A percentile compares a stretch with the other conserved stretches of the same genome.
Evolutionary conservation across 129 eudicot genomes (phyloP).

Genomic region (Saposhnikovia divaricata): DNA sequence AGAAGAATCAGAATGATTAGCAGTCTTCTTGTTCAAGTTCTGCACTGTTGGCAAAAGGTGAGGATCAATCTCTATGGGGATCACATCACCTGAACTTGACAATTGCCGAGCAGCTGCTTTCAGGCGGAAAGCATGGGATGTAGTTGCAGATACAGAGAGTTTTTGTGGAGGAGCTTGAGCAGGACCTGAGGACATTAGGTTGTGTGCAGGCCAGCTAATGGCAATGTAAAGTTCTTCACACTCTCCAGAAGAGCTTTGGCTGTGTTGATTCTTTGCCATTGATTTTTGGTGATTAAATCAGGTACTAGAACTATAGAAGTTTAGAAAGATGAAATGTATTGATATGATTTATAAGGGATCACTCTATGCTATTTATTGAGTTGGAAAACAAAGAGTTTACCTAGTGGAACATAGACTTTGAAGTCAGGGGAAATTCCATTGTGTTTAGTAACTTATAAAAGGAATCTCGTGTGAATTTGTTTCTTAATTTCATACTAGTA

Average conservation of each 20-base stretch:
- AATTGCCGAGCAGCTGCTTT: not conserved
- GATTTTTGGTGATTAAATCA: not conserved
- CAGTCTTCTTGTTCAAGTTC: not conserved
- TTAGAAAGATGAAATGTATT: no score
- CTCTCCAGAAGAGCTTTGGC: not conserved
- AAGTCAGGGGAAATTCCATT: not conserved
- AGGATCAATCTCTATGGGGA: slow-evolving; percentile 8
- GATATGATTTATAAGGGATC: not conserved
- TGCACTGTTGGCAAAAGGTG: not conserved
- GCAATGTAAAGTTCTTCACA: not conserved
- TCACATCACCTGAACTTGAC: not conserved
- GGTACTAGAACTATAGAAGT: not conserved
- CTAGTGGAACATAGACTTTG: not conserved
- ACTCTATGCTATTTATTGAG: not conserved
- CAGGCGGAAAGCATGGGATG: not conserved
- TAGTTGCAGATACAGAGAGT: not conserved
- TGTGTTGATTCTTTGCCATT: slow-evolving; percentile 4
- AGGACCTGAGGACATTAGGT: not conserved
- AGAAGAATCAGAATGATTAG: not conserved
- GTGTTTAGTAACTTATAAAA: not conserved
- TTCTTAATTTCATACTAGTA: not conserved
- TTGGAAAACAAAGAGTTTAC: not conserved
- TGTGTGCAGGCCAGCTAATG: not conserved
- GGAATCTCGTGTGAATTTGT: not conserved
- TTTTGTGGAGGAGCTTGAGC: not conserved